Evolutionary conservation across 345 rosid genomes (phyloP).

Genomic region (Ailanthus altissimus): DNA sequence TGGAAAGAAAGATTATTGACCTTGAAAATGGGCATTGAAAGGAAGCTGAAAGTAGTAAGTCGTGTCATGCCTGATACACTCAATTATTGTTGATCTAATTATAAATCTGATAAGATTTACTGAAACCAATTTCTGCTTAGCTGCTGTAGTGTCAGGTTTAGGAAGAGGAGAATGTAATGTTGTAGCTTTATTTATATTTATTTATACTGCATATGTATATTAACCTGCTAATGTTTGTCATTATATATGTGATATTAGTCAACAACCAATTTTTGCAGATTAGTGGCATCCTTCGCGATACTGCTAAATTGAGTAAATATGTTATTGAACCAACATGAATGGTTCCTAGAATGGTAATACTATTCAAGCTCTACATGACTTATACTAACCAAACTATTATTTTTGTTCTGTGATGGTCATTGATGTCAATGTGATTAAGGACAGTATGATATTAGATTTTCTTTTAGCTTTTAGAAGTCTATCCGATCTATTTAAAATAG

Average conservation of each 20-base stretch:
- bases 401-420: too few relatives aligned
- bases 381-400: neutral
- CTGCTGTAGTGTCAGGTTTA: conserved; percentile 7
- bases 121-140: conserved; percentile 1
- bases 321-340: neutral
- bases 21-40: conserved; percentile 16
- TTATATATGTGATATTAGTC: neutral
- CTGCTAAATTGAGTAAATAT: neutral
- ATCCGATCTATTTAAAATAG: too few relatives aligned
- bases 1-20: conserved; percentile 34
- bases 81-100: conserved; percentile 9
- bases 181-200: neutral
- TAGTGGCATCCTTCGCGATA: neutral
- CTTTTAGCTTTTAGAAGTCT: too few relatives aligned
- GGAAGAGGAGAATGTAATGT: neutral
- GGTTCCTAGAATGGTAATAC: neutral
- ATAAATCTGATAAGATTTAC: neutral
- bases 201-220: neutral
- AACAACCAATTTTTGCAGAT: neutral
- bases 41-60: neutral
- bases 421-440: too few relatives aligned
- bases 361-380: neutral
- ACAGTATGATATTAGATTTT: too few relatives aligned
- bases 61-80: conserved; percentile 7
- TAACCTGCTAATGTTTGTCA: neutral